Base-by-base conservation (phyloP, 495 filamentous ascomycete species). In the Xylaria castorea region DNA sequence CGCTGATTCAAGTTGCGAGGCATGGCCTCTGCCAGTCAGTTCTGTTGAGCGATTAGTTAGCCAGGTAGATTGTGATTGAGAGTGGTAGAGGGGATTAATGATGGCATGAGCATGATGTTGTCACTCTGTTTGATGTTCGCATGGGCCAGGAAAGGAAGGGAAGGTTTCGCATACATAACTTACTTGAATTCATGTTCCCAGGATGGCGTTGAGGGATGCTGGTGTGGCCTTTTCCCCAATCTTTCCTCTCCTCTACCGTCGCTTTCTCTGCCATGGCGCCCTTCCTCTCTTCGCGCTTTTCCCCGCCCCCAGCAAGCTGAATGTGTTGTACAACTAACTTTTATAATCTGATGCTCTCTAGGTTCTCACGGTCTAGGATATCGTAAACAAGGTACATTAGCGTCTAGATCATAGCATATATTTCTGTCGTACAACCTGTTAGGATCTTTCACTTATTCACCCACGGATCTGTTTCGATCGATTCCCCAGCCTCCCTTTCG, bases 181-280 rank as follows among this genome's bases (percentile, higher is more conserved):
- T 68, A 55, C 50, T 27, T 68, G 32, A 68, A 68, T 68, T 57
- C 50, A 68, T 57, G 46, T 42, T 38, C 50, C 38, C 53, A 68
- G 66, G 66, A 68, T 25, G 50, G 66, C 50, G 66, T 68, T 57
- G 50, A 55, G 66, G 50, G 66, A 57, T 68, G 12, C 53, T 57
- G 66, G 48, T 20, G 48, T 68, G 66, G 66, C 22, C 18, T 55
- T 53, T 67, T 7, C 53, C 53, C 53, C 16, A 57, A 27, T 32
- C 53, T 18, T 57, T 30, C 20, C 27, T 32, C 51, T 14, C 25
- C 51, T 27, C 53, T 20, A 18, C 53, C 11, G 53, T 11, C 53
- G 27, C 25, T 30, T 30, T 57, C 53, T 32, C 27, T 32, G 30
- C 12, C 27, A 22, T 32, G 25, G 53, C 53, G 9, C 27, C 53